Evolutionary conservation across 352 stramenopile genomes (phyloP).

Genomic region (Pythium aristosporum): DNA sequence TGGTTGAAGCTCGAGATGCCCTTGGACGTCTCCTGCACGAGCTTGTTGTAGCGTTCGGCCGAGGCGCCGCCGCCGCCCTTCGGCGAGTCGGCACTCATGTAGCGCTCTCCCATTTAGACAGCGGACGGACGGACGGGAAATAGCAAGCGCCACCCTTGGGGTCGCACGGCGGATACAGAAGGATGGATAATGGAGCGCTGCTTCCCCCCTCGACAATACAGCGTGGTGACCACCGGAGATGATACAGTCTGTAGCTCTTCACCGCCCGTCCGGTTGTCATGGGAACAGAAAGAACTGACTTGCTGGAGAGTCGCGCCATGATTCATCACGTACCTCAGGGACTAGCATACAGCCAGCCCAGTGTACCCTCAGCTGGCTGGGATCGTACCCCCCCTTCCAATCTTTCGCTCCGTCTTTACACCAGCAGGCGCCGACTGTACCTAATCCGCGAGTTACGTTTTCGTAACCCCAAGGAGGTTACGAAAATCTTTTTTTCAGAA

Average conservation of each 20-base stretch:
- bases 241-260: not conserved
- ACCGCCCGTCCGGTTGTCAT: not conserved
- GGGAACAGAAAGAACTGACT: constrained; percentile 21
- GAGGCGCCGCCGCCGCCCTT: constrained; percentile 36
- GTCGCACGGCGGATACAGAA: not conserved
- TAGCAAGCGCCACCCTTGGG: too few species aligned
- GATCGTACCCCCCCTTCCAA: not conserved
- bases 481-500: not conserved
- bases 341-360: constrained; percentile 4
- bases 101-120: constrained; percentile 59
- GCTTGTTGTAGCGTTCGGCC: constrained; percentile 71
- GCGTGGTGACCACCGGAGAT: too few species aligned
- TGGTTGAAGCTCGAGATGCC: constrained; percentile 87
- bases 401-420: constrained; percentile 9
- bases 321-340: constrained; percentile 27
- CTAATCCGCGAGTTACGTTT: too few species aligned
- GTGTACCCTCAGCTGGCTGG: constrained; percentile 13
- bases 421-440: not conserved
- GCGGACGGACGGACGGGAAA: not conserved
- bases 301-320: constrained; percentile 12
- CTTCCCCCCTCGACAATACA: too few species aligned
- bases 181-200: not conserved
- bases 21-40: constrained; percentile 80
- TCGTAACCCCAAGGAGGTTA: not conserved
- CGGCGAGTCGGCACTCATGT: constrained; percentile 62